These are phyloP conservation scores for Debaryomyces sp. DNA, from an alignment of 1,139 yeast genomes.

Conservation along the genomic window DNA sequence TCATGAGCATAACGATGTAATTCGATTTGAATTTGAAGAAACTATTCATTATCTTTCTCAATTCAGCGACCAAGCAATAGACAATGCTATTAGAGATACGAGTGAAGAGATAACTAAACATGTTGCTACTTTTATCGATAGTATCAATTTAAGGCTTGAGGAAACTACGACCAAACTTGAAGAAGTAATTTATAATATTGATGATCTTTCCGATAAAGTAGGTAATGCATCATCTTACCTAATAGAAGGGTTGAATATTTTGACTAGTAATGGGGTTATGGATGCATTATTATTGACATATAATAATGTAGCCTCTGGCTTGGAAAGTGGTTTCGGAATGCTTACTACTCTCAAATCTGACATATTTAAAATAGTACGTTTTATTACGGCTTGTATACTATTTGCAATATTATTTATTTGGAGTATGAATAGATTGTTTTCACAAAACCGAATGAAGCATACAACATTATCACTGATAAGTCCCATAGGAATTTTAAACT, in stretches of 20 bases:
- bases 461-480: not conserved
- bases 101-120: slow-evolving; percentile 10
- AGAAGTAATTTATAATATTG: slow-evolving; percentile 10
- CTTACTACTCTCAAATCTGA: not conserved
- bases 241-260: slow-evolving; percentile 8
- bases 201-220: slow-evolving; percentile 8
- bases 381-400: not conserved
- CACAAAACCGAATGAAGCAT: not conserved
- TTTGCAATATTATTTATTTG: not conserved
- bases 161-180: slow-evolving; percentile 14
- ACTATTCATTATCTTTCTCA: slow-evolving; percentile 10
- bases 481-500: not conserved
- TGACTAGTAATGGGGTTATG: slow-evolving; percentile 8
- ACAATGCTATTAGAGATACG: slow-evolving; percentile 6
- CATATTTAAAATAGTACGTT: not conserved
- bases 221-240: slow-evolving; percentile 10
- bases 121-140: slow-evolving; percentile 11
- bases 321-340: not conserved
- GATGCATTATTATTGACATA: not conserved
- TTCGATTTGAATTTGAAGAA: slow-evolving; percentile 11
- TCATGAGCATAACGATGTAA: slow-evolving; percentile 8
- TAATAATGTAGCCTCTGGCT: not conserved
- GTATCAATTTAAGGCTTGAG: slow-evolving; percentile 14
- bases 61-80: slow-evolving; percentile 9
- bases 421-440: not conserved